Base-by-base conservation (phyloP, 2,329 filamentous ascomycete genomes). In the Xylogone sp. region DNA sequence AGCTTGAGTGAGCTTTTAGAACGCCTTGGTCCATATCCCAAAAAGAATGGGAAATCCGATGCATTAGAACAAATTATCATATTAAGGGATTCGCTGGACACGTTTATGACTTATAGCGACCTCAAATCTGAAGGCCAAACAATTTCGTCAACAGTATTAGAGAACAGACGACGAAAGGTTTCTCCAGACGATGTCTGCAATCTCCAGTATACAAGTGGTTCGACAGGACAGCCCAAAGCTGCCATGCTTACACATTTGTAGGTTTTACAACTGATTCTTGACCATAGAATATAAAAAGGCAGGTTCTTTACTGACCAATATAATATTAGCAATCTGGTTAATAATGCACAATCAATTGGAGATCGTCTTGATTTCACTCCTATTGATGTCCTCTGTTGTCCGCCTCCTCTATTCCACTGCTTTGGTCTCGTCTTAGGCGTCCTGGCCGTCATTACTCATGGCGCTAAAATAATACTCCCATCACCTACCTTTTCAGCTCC, bases 201-300 rank as follows among this genome's bases (percentile, higher is more conserved):
- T 62, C 73, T 90, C 42, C 86, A 89, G 61, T 90, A 89, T 69
- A 90, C 87, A 12, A 77, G 84, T 61, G 87, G 86, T n/a, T 88
- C 86, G 2, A 90, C 86, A 0, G 86, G 86, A 1, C 74, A 81
- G 29, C 86, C 86, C 43, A 90, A 90, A 62, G 87, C 86, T 2
- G 83, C 86, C 22, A 88, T 88, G 83, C 73, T 90, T 62, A 88
- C 85, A 3, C 68, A 70, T 46, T 59, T 63, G 59, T 58, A 42
- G 42, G 54, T 46, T 10, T 34, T 39, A 9, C n/a, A 16, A 39
- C n/a, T 39, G n/a, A 39, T 39, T 13, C 8, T 39, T 16, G 8
- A 7, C 34, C n/a, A 39, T 39, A 16, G n/a, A 49, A 18, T 24
- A 27, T 24, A 10, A 27, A 21, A 13, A n/a, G n/a, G 12, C n/a